Evolutionary conservation across 2,329 filamentous ascomycete species (phyloP).

Genomic region (Fusarium acutatum): DNA sequence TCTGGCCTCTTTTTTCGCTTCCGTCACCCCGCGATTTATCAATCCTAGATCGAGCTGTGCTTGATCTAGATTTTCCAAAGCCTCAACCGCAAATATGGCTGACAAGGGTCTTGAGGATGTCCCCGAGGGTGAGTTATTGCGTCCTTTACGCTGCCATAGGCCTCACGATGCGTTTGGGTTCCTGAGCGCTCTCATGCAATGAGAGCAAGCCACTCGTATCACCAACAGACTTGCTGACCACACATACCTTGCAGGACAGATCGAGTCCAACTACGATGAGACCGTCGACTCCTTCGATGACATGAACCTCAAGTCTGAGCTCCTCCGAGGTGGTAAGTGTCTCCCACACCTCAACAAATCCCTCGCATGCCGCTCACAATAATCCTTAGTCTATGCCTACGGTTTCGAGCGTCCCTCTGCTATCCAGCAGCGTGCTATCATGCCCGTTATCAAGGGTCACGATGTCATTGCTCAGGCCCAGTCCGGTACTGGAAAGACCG

Average conservation of each 20-base stretch:
- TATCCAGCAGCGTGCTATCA: constrained; percentile 99
- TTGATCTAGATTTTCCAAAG: constrained; percentile 72
- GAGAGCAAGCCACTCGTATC: background rate
- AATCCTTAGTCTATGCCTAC: constrained; percentile 84
- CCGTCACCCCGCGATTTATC: constrained; percentile 50
- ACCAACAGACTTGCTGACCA: constrained; percentile 32
- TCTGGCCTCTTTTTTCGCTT: constrained; percentile 48
- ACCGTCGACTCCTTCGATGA: constrained; percentile 98
- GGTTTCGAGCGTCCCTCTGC: constrained; percentile 99
- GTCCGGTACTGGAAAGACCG: constrained; percentile 99
- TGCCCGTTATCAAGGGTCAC: constrained; percentile 99
- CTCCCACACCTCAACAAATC: constrained; percentile 24
- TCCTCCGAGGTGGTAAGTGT: constrained; percentile 84
- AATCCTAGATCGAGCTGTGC: constrained; percentile 78
- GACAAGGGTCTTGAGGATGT: constrained; percentile 99
- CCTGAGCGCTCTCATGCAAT: background rate
- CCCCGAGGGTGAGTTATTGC: constrained; percentile 80
- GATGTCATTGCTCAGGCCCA: constrained; percentile 99
- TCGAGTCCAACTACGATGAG: constrained; percentile 99
- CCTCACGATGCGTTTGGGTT: constrained; percentile 4
- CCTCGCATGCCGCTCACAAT: constrained; percentile 40
- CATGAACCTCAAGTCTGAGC: constrained; percentile 96
- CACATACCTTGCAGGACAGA: constrained; percentile 74
- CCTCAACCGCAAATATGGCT: constrained; percentile 91
- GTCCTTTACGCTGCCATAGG: background rate